Evolutionary conservation across 495 filamentous ascomycete genomes (phyloP).

Genomic region (Penicillium steckii): DNA sequence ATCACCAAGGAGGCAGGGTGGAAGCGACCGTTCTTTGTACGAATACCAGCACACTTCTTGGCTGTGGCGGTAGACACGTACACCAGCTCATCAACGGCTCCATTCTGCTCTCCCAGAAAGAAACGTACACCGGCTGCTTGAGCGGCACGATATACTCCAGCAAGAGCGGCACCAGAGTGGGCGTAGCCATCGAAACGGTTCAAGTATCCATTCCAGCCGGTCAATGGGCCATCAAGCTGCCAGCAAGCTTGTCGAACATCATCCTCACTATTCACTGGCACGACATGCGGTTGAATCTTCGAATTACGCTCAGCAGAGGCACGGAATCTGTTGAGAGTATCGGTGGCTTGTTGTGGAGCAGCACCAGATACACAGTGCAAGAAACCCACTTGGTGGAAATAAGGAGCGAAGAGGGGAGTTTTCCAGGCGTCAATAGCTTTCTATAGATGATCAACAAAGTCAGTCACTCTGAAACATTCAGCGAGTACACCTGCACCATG

Average conservation of each 20-base stretch:
- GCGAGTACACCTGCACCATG: too few species aligned
- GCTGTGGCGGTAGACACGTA: slow-evolving; percentile 23
- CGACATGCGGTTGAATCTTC: slow-evolving; percentile 33
- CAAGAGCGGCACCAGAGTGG: slow-evolving; percentile 46
- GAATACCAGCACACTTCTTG: slow-evolving; percentile 29
- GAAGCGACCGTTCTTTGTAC: slow-evolving; percentile 35
- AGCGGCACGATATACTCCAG: slow-evolving; percentile 23
- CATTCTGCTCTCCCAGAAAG: slow-evolving; percentile 28
- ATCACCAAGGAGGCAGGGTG: slow-evolving; percentile 39
- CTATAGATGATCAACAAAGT: slow-evolving; percentile 16
- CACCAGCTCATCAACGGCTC: slow-evolving; percentile 25
- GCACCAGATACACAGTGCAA: slow-evolving; percentile 47
- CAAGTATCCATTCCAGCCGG: slow-evolving; percentile 55
- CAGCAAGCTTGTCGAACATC: slow-evolving; percentile 42
- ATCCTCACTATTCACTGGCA: slow-evolving; percentile 26
- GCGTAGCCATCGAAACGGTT: slow-evolving; percentile 55
- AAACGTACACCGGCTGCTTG: slow-evolving; percentile 36
- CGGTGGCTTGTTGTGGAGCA: slow-evolving; percentile 46
- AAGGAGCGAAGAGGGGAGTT: slow-evolving; percentile 48
- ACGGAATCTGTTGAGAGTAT: slow-evolving; percentile 44
- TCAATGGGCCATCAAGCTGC: slow-evolving; percentile 45
- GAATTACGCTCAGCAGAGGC: slow-evolving; percentile 38
- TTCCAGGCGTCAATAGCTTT: slow-evolving; percentile 52
- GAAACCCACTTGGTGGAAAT: slow-evolving; percentile 56
- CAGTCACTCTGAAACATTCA: too few species aligned